Evolutionary conservation across 352 stramenopile genomes (phyloP).

Genomic region (Phytophthora melonis): DNA sequence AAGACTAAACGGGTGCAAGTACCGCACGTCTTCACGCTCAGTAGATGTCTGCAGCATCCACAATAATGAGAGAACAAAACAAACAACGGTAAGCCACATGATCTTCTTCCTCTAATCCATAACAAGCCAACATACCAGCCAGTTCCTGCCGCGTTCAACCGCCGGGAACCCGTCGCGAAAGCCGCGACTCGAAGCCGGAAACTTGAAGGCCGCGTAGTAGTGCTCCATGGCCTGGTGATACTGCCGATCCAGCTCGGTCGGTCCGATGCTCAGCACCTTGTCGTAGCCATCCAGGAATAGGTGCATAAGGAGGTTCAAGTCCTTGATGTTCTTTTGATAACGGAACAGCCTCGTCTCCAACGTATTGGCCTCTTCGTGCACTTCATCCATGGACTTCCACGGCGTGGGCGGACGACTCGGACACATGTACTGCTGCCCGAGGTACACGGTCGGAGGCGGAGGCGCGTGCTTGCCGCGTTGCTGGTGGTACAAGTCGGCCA

Average conservation of each 20-base stretch:
- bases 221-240: slow-evolving; percentile 66
- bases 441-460: slow-evolving; percentile 68
- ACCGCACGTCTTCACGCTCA: slow-evolving; percentile 46
- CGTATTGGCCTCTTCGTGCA: slow-evolving; percentile 52
- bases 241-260: slow-evolving; percentile 55
- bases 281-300: slow-evolving; percentile 56
- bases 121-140: slow-evolving; percentile 46
- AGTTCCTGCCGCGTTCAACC: slow-evolving; percentile 59
- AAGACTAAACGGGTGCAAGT: slow-evolving; percentile 45
- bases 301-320: slow-evolving; percentile 22
- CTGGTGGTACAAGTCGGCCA: slow-evolving; percentile 49
- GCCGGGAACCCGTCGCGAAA: slow-evolving; percentile 43
- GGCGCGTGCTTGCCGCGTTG: slow-evolving; percentile 35
- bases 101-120: not conserved
- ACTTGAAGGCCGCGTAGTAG: slow-evolving; percentile 63
- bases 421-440: slow-evolving; percentile 49
- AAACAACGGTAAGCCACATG: not conserved
- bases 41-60: slow-evolving; percentile 39
- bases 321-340: slow-evolving; percentile 10
- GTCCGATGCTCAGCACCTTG: slow-evolving; percentile 48
- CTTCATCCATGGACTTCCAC: slow-evolving; percentile 56
- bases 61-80: slow-evolving; percentile 7
- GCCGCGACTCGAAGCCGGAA: slow-evolving; percentile 34
- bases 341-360: slow-evolving; percentile 30
- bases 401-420: slow-evolving; percentile 40